Conservation (phyloP, 768 basidiomycete species). For the Grammothele lineata region DNA sequence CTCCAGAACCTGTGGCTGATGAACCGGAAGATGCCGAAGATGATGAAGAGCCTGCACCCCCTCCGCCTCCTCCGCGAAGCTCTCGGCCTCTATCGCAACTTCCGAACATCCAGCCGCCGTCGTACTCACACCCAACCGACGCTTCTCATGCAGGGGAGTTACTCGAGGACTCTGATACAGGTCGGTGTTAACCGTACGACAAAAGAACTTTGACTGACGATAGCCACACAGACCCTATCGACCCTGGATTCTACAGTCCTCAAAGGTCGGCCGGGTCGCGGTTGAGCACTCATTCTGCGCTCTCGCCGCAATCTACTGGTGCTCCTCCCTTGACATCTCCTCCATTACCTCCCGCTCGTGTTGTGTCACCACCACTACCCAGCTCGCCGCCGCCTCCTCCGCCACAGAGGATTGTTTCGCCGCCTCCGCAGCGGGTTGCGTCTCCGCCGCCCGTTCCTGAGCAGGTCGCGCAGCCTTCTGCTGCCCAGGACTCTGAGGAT, state of each 20-base stretch:
- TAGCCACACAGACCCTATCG: slow-evolving; percentile 68
- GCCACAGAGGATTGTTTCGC: slow-evolving; percentile 7
- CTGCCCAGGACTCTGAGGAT: slow-evolving; percentile 2
- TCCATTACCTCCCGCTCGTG: neutral
- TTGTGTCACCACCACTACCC: slow-evolving; percentile 1
- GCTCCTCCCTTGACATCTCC: neutral
- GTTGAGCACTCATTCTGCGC: neutral
- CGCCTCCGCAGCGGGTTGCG: neutral
- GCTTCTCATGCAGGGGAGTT: slow-evolving; percentile 26
- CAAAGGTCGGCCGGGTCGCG: slow-evolving; percentile 27
- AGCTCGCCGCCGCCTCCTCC: neutral
- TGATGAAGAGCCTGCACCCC: neutral
- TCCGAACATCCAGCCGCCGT: slow-evolving; percentile 15
- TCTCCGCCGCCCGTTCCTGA: slow-evolving; percentile 1
- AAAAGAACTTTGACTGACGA: no score
- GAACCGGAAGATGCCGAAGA: slow-evolving; percentile 1
- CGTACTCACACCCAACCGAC: slow-evolving; percentile 18
- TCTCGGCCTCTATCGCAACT: slow-evolving; percentile 2
- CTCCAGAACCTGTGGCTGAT: neutral
- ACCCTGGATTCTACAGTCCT: slow-evolving; percentile 57
- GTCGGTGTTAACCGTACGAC: no score
- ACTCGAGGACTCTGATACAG: no score
- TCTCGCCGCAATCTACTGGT: neutral
- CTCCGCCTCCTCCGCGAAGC: slow-evolving; percentile 9
- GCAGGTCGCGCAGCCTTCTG: neutral